Evolutionary conservation across 2,329 filamentous ascomycete species (phyloP), one percentile per base, ranked within the genome.

Genomic region (Fusarium irregulare): DNA sequence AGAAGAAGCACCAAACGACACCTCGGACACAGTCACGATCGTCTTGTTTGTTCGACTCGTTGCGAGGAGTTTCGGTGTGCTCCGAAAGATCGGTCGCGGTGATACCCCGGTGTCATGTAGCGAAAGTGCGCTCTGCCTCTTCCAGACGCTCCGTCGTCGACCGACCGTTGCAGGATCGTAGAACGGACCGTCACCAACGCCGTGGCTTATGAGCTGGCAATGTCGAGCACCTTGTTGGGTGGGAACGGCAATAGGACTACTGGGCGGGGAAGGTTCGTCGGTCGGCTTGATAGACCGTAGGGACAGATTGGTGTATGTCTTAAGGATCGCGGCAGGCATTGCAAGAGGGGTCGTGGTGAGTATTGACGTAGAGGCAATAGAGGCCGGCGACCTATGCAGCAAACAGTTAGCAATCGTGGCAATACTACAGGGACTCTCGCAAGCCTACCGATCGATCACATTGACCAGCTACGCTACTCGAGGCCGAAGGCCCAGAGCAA

Each of bases 171-270:
- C 0, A 62, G n/a, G 8, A 56, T 28, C 0, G 28, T 23, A 18
- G 57, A 25, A 2, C 61, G 56, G 0, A 64, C 23, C 1, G 40
- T 54, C 2, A 64, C 4, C 50, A 68, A 68, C 6, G 53, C 64
- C 8, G 47, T 41, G 10, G 62, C 58, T 21, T 64, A 41, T 3
- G 59, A 34, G 7, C 37, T 56, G 20, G 59, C 49, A 5, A 41
- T 53, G 16, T 56, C 55, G 13, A 51, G 25, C 9, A 45, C 66
- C 23, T 68, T 50, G 0, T 49, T 42, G 3, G 37, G 25, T 54
- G 64, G 66, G 46, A 11, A 64, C 40, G 3, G 42, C 61, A 9
- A 70, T 67, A 3, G 49, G 42, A 11, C 46, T 54, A 18, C 49
- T 34, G 20, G 56, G 11, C 0, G 58, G n/a, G 3, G 49, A 45